Evolutionary conservation across 2,329 filamentous ascomycete species (phyloP), one percentile per base, ranked within the genome.

Genomic region (Rugonectria rugulosa): DNA sequence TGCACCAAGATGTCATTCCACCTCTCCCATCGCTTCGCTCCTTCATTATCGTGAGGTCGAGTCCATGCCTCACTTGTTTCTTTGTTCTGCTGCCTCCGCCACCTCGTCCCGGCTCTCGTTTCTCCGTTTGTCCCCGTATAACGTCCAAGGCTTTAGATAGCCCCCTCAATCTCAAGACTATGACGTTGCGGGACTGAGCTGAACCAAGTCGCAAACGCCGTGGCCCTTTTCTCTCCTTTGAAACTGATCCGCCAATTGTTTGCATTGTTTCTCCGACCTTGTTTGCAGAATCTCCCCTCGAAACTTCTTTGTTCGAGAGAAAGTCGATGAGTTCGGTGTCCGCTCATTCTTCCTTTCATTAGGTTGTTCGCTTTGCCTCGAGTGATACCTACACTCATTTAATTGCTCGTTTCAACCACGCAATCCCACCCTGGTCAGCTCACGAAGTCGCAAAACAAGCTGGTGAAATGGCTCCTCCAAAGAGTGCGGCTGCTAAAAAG

Each of bases 401-500:
- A 29, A 23, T 34, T 47, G 42, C 56, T 32, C 24, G 34, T 21
- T 48, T 36, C 43, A 20, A 58, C 44, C 40, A 46, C 45, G 20
- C 50, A 27, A 36, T 42, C 27, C 43, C 48, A 11, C 41, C 19
- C 27, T 41, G 43, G 32, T 27, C 45, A 20, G 14, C 19, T 54
- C 21, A 15, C 24, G 17, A 21, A 14, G 19, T 32, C 26, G 48
- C 48, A 41, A 23, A 7, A 49, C 29, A n/a, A 34, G 10, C 40
- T 27, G 56, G 50, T 26, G 55, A 44, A 36, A 74, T 80, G 77
- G 69, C 77, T 64, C 70, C 74, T 20, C 64, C 72, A 41, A 72
- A 73, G 47, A 63, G 63, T 19, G 59, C 72, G 61, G 48, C 73
- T 34, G 66, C 73, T 15, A 84, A 89, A 75, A 89, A 83, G 77